Evolutionary conservation across 129 eudicot species (phyloP).

Genomic region (Cynara cardunculus): DNA sequence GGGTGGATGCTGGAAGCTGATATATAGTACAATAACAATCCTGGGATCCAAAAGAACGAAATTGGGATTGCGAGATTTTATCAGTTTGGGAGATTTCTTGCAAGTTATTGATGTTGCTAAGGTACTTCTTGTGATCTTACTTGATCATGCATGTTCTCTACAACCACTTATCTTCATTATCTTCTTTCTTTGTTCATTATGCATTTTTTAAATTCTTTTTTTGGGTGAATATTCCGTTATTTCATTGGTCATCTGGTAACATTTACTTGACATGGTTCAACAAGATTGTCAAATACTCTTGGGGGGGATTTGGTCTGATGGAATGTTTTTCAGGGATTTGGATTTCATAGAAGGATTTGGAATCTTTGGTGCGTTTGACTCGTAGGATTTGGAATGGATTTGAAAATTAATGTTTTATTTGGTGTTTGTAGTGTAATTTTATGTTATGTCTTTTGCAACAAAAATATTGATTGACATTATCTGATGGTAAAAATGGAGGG

Average conservation of each 20-base stretch:
- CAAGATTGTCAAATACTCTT: too few species aligned
- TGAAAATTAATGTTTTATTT: not conserved
- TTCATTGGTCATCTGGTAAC: too few species aligned
- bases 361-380: too few species aligned
- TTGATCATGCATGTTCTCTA: not conserved
- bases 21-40: constrained; percentile 82
- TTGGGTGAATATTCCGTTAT: too few species aligned
- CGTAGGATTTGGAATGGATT: too few species aligned
- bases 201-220: too few species aligned
- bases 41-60: constrained; percentile 89
- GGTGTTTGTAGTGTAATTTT: not conserved
- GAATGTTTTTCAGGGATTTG: too few species aligned
- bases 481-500: constrained; percentile 76
- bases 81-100: constrained; percentile 71
- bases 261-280: too few species aligned
- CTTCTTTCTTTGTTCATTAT: too few species aligned
- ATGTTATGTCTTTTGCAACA: not conserved
- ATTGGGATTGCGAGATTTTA: constrained; percentile 86
- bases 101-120: constrained; percentile 66
- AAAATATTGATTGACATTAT: constrained; percentile 26
- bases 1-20: constrained; percentile 85
- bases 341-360: too few species aligned
- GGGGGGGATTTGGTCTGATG: too few species aligned
- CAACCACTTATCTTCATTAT: not conserved
- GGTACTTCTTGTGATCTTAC: constrained; percentile 38